phyloP scores from a whole-genome alignment of 129 eudicot genomes.

The Centaurea solstitialis region DNA sequence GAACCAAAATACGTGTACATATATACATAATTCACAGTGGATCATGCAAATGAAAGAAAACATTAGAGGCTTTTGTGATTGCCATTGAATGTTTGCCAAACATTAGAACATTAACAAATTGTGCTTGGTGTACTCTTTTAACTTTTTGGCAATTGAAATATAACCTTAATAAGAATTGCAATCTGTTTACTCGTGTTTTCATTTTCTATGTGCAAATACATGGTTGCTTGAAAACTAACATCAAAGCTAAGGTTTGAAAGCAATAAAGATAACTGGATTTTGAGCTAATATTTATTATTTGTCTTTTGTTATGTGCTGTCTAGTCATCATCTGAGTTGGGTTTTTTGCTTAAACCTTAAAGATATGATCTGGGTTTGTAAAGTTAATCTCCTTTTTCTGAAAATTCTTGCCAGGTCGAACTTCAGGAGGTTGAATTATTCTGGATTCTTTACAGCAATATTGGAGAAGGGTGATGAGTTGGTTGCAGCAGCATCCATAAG shows the following conservation, averaged over 20 bases:
- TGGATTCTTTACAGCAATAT: constrained; percentile 64
- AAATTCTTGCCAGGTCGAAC: constrained; percentile 67
- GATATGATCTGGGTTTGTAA: neutral
- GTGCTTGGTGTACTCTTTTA: neutral
- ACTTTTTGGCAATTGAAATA: neutral
- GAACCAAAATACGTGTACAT: too few relatives aligned
- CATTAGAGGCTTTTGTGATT: too few relatives aligned
- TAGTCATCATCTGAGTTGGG: neutral
- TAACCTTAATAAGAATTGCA: neutral
- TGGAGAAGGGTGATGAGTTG: constrained; percentile 79
- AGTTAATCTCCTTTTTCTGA: neutral
- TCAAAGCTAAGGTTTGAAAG: neutral
- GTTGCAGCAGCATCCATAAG: constrained; percentile 83
- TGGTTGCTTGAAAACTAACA: neutral
- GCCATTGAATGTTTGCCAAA: too few relatives aligned
- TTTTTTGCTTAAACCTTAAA: constrained; percentile 3
- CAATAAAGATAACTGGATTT: neutral
- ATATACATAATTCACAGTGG: too few relatives aligned
- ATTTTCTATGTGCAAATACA: neutral
- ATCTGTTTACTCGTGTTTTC: neutral
- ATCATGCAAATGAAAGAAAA: too few relatives aligned
- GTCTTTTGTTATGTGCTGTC: neutral
- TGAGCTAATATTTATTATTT: neutral
- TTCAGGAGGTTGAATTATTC: constrained; percentile 70
- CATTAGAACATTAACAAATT: neutral